Evolutionary conservation across 2,329 filamentous ascomycete species (phyloP).

Genomic region (Colletotrichum horii): DNA sequence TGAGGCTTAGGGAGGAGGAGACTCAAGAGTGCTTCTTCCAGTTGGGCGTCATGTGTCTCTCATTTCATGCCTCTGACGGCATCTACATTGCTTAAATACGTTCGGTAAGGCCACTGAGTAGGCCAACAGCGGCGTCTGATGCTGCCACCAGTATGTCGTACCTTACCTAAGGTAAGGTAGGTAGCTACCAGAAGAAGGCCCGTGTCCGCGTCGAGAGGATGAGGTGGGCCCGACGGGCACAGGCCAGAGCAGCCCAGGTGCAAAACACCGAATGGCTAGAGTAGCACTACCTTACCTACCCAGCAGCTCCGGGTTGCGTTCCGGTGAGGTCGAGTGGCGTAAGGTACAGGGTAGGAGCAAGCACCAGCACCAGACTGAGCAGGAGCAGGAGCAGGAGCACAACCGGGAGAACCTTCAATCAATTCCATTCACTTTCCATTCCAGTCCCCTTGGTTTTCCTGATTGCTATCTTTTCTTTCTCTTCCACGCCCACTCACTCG

Average conservation of each 20-base stretch:
- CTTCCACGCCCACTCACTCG: background rate
- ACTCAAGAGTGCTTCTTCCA: background rate
- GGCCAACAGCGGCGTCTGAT: background rate
- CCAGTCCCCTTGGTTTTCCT: background rate
- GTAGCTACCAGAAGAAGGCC: conserved; percentile 6
- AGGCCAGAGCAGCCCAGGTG: background rate
- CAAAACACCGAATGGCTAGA: background rate
- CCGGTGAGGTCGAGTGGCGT: background rate
- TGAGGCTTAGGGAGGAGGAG: background rate
- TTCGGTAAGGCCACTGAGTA: too few relatives aligned
- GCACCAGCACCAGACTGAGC: background rate
- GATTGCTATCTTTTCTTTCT: background rate
- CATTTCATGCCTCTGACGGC: background rate
- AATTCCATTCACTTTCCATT: background rate
- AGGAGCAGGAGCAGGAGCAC: background rate
- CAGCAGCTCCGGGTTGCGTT: background rate
- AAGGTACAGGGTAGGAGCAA: background rate
- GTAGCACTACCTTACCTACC: background rate
- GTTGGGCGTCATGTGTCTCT: background rate
- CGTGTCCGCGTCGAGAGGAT: background rate
- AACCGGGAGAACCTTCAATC: background rate
- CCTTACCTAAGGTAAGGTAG: background rate
- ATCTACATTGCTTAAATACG: background rate
- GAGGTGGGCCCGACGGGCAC: background rate
- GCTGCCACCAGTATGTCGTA: background rate